Percentiles rank a stretch among this genome's conserved stretches.
These are phyloP conservation scores for Fusarium longipes DNA, from an alignment of 2,329 filamentous ascomycete genomes.

Conservation along the genomic window DNA sequence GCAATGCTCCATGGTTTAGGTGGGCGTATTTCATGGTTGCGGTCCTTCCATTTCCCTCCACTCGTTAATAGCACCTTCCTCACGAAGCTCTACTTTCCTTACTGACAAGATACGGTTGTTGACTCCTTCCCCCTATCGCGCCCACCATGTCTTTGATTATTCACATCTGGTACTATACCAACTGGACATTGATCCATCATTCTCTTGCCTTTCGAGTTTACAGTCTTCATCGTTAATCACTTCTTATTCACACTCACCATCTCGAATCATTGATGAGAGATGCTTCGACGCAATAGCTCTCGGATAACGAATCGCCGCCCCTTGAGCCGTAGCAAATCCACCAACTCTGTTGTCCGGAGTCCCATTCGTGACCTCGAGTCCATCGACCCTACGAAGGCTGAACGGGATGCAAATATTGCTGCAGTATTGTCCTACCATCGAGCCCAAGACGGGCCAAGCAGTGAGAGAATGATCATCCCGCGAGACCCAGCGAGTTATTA, in stretches of 20 bases:
- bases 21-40: no score
- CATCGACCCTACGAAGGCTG: slow-evolving; percentile 61
- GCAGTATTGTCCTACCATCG: slow-evolving; percentile 70
- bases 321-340: slow-evolving; percentile 65
- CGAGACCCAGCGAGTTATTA: slow-evolving; percentile 43
- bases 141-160: neutral
- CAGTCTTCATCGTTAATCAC: neutral
- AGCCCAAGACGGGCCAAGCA: slow-evolving; percentile 55
- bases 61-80: slow-evolving; percentile 22
- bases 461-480: slow-evolving; percentile 26
- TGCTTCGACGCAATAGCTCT: slow-evolving; percentile 63
- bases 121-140: neutral
- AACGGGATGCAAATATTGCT: slow-evolving; percentile 71
- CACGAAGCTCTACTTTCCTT: neutral
- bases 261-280: slow-evolving; percentile 43
- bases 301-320: slow-evolving; percentile 55
- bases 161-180: slow-evolving; percentile 4
- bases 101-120: neutral
- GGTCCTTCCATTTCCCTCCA: neutral
- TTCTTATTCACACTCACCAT: neutral
- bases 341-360: slow-evolving; percentile 56
- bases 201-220: slow-evolving; percentile 1
- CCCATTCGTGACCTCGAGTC: slow-evolving; percentile 58
- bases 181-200: slow-evolving; percentile 18
- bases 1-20: no score